Evolutionary conservation across 371 early-diverging fungal genomes (phyloP).

Genomic region (Apophysomyces elegans): DNA sequence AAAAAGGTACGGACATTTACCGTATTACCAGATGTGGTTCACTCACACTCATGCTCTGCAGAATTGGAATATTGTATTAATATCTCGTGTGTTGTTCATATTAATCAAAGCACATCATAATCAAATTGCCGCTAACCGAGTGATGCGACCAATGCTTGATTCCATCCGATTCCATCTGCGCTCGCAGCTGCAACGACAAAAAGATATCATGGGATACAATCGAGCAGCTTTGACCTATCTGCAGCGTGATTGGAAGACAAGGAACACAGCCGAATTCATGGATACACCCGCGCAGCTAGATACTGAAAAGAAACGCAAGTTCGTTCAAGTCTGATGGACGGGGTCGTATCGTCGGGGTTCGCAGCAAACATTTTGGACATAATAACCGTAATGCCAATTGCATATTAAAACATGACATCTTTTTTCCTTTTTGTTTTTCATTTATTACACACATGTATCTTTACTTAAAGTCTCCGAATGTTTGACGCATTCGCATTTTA

Average conservation of each 20-base stretch:
- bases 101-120: conserved; percentile 84
- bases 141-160: conserved; percentile 79
- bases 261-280: conserved; percentile 75
- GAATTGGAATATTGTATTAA: conserved; percentile 77
- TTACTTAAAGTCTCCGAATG: too few species aligned
- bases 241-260: conserved; percentile 73
- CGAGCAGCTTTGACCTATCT: conserved; percentile 74
- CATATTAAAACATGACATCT: conserved; percentile 1
- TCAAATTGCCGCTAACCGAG: conserved; percentile 78
- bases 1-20: conserved; percentile 56
- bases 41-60: conserved; percentile 29
- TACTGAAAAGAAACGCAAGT: conserved; percentile 78
- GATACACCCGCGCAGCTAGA: conserved; percentile 63
- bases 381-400: neutral
- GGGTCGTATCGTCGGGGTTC: neutral
- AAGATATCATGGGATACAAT: conserved; percentile 81
- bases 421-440: too few species aligned
- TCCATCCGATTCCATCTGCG: conserved; percentile 72
- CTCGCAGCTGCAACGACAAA: conserved; percentile 65
- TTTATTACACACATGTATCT: too few species aligned
- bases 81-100: conserved; percentile 81
- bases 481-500: too few species aligned
- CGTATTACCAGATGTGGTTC: neutral
- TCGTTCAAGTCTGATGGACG: conserved; percentile 39
- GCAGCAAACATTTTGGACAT: neutral